Percentiles rank a stretch among this genome's conserved stretches.
These are phyloP conservation scores for Fusarium sp. DNA, from an alignment of 2,329 filamentous ascomycete species.

Conservation along the genomic window DNA sequence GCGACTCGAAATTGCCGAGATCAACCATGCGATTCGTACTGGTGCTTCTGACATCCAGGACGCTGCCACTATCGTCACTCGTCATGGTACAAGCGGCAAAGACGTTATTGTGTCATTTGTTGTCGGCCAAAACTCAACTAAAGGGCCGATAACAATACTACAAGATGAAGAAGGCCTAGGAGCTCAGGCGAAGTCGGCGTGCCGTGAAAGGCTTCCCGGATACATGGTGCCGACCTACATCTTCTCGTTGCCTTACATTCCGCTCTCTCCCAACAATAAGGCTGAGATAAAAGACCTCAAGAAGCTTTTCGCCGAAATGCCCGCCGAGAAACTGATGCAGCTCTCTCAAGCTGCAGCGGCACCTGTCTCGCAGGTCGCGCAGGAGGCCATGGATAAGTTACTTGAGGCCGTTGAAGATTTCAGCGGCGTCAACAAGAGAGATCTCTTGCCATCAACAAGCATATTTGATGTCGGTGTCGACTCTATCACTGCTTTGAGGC, in stretches of 20 bases:
- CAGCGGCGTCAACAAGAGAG: slow-evolving; percentile 59
- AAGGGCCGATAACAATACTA: slow-evolving; percentile 41
- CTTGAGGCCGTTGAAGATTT: slow-evolving; percentile 69
- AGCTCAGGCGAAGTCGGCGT: slow-evolving; percentile 71
- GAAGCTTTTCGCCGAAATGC: slow-evolving; percentile 74
- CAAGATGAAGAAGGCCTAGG: slow-evolving; percentile 58
- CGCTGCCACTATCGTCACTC: slow-evolving; percentile 81
- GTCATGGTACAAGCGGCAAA: slow-evolving; percentile 80
- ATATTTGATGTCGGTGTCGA: slow-evolving; percentile 91
- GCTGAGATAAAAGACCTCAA: slow-evolving; percentile 82
- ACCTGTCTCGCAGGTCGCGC: slow-evolving; percentile 50
- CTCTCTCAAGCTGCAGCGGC: slow-evolving; percentile 58
- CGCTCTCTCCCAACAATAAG: slow-evolving; percentile 92
- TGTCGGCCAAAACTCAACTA: slow-evolving; percentile 37
- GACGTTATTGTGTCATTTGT: slow-evolving; percentile 89
- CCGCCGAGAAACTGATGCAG: slow-evolving; percentile 73
- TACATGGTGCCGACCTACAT: slow-evolving; percentile 96
- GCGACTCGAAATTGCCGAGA: slow-evolving; percentile 90
- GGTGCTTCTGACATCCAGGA: slow-evolving; percentile 74
- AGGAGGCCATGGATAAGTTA: slow-evolving; percentile 64
- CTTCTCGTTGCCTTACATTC: slow-evolving; percentile 79
- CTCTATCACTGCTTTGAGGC: slow-evolving; percentile 85
- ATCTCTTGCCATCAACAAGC: slow-evolving; percentile 71
- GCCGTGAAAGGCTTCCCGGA: slow-evolving; percentile 77
- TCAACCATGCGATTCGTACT: slow-evolving; percentile 84